A percentile compares a stretch with the other conserved stretches of the same genome.
Evolutionary conservation across 331 rosid species (phyloP).

Genomic region (Malus hybrid): DNA sequence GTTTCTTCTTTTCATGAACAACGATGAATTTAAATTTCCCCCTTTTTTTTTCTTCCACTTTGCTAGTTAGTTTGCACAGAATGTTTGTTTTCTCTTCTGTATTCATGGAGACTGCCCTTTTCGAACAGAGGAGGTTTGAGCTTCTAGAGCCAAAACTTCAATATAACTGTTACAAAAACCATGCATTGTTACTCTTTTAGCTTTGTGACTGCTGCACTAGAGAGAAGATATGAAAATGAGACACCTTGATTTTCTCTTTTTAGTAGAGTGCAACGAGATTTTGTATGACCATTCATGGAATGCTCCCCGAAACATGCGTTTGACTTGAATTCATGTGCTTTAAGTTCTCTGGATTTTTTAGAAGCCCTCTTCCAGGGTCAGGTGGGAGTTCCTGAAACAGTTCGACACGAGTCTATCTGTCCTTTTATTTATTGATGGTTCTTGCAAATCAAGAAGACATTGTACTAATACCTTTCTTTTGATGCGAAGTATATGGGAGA

Average conservation of each 20-base stretch:
- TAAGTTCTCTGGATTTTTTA: not conserved
- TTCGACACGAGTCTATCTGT: not conserved
- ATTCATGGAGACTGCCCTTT: not conserved
- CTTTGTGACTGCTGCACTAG: not conserved
- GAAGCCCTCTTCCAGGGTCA: not conserved
- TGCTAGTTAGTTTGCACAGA: not conserved
- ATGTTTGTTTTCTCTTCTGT: not conserved
- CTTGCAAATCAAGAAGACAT: not conserved
- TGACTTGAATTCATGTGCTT: not conserved
- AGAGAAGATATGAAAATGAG: not conserved
- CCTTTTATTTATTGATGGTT: slow-evolving; percentile 3
- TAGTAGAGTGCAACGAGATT: not conserved
- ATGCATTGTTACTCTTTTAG: not conserved
- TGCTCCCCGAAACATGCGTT: not conserved
- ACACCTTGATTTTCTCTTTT: not conserved
- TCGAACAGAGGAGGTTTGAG: not conserved
- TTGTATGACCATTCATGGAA: not conserved
- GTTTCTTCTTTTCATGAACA: not conserved
- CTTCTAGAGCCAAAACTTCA: not conserved
- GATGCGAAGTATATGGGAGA: slow-evolving; percentile 83
- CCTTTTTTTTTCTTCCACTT: not conserved
- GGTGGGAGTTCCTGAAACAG: not conserved
- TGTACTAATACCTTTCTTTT: slow-evolving; percentile 23
- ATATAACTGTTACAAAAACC: not conserved
- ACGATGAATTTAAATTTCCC: not conserved